Evolutionary conservation across 2,329 filamentous ascomycete genomes (phyloP), one percentile per base, ranked within the genome.

Genomic region (Aspergillus sp.): DNA sequence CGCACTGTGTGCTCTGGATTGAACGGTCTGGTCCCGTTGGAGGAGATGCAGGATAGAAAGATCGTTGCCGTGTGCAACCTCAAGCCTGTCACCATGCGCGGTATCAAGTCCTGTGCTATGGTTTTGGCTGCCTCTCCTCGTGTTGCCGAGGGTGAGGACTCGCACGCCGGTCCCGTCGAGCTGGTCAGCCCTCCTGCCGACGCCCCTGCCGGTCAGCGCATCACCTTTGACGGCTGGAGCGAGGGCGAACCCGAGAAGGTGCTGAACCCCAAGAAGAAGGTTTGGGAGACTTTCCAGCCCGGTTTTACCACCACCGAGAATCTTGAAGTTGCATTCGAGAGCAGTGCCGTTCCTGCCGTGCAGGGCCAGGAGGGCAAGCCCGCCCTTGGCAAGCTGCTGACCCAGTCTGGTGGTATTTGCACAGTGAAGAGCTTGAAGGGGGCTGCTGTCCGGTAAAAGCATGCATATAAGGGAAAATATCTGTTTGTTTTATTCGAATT

Each of bases 21-120:
- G 52, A 96, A 95, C 68, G 93, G 93, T 6, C 81, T 96, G 28
- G 74, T 98, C 1, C 93, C 93, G 1, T 78, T 98, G 37, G 89
- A 88, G 68, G 89, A 95, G 68, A 96, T 98, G 93, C 93, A 98
- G 69, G 83, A 84, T 62, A 88, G 93, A 67, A 95, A 94, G 73
- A 88, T 98, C 48, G 81, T 98, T 29, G 88, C 93, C 1, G 91
- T 98, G 19, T 95, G 89, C 77, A 98, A 98, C 71, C 81, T 98
- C 56, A 98, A 98, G 78, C 93, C 93, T 40, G 93, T 97, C 67
- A 98, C 94, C 69, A 98, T 98, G 93, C 88, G 93, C 52, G 93
- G 93, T 54, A 79, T 88, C 65, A 86, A 86, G 65, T 86, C 78
- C 29, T 76, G 71, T 43, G 85, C 90, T 61, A 97, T 98, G 93